Conservation (phyloP, 179 eudicot genomes). For the Heliamphora pulchella region DNA sequence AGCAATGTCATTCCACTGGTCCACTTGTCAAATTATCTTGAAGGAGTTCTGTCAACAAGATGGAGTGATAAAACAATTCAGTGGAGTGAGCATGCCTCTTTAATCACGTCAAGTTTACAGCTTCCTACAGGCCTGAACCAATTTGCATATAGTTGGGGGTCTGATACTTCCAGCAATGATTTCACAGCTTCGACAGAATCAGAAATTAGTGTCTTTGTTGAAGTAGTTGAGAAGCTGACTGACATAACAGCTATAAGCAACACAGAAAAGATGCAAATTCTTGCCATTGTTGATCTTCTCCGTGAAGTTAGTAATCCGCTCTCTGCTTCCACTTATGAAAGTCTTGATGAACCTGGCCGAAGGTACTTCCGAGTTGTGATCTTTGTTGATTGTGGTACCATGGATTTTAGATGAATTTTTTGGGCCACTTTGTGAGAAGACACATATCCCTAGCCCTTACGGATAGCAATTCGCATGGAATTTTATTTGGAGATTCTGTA, state of each 20-base stretch:
- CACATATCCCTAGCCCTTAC: too few species aligned
- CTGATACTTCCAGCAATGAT: conserved; percentile 26
- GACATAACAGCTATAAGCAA: conserved; percentile 34
- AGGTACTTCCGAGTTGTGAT: conserved; percentile 41
- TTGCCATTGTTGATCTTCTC: conserved; percentile 66
- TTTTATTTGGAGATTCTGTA: background rate
- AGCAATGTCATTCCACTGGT: conserved; percentile 34
- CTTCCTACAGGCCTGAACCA: conserved; percentile 33
- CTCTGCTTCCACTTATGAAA: conserved; percentile 58
- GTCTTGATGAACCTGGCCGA: conserved; percentile 92
- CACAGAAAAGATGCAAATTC: conserved; percentile 56
- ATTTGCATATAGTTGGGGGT: conserved; percentile 26
- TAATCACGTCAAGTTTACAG: conserved; percentile 30
- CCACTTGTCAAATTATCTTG: conserved; percentile 63
- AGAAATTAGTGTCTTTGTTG: conserved; percentile 37
- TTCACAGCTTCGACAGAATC: conserved; percentile 37
- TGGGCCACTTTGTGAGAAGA: too few species aligned
- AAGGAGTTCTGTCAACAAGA: conserved; percentile 41
- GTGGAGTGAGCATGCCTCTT: conserved; percentile 38
- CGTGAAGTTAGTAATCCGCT: conserved; percentile 57
- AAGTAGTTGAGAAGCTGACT: conserved; percentile 48
- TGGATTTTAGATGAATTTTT: background rate
- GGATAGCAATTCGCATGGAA: background rate
- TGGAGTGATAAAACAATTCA: conserved; percentile 37
- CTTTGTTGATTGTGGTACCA: background rate